phyloP scores from a whole-genome alignment of 148 eudicot genomes.

The Beta vulgaris region DNA sequence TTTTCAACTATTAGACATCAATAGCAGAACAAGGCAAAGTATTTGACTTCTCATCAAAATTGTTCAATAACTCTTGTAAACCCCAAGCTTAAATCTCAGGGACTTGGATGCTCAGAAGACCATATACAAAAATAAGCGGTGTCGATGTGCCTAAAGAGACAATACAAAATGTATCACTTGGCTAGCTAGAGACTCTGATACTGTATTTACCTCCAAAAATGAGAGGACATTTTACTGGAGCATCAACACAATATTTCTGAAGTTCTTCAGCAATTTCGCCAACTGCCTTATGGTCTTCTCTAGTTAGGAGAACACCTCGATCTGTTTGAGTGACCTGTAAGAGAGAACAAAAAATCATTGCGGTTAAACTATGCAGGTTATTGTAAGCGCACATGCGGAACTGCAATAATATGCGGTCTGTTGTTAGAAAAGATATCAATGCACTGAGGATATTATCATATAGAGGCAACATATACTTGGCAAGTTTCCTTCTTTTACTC shows the following conservation, averaged over 20 bases:
- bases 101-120: background rate
- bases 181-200: background rate
- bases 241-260: slow-evolving; percentile 63
- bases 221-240: slow-evolving; percentile 84
- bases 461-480: too few species aligned
- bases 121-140: background rate
- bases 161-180: background rate
- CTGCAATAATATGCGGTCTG: too few species aligned
- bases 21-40: background rate
- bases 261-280: slow-evolving; percentile 73
- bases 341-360: background rate
- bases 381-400: background rate
- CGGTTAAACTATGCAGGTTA: background rate
- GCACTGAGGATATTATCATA: too few species aligned
- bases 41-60: background rate
- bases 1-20: background rate
- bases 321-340: slow-evolving; percentile 69
- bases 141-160: background rate
- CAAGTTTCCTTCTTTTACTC: too few species aligned
- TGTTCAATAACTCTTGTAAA: background rate
- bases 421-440: too few species aligned
- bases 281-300: slow-evolving; percentile 65
- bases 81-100: background rate
- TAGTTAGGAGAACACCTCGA: slow-evolving; percentile 66
- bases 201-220: slow-evolving; percentile 80